These are phyloP conservation scores for Trichoderma brevicompactum DNA, from an alignment of 2,329 filamentous ascomycete genomes.

Conservation along the genomic window DNA sequence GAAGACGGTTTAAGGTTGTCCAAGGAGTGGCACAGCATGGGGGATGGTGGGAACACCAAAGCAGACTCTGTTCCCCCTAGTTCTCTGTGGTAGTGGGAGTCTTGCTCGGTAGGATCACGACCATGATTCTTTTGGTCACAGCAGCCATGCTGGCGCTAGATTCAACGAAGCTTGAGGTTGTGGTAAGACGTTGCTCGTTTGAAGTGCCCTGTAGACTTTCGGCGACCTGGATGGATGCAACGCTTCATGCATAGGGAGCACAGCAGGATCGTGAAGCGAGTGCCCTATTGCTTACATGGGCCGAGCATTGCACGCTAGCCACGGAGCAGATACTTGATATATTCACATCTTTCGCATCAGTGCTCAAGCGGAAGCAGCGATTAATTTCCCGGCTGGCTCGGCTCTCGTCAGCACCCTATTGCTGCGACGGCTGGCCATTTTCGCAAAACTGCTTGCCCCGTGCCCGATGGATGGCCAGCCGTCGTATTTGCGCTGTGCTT, in stretches of 20 bases:
- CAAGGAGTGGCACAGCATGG: conserved; percentile 2
- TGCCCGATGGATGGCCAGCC: too few species aligned
- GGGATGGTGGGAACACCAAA: background rate
- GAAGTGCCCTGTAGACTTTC: background rate
- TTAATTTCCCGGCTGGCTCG: conserved; percentile 15
- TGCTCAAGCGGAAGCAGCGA: background rate
- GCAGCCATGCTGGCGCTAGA: background rate
- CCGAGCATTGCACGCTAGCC: background rate
- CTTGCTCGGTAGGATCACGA: conserved; percentile 10
- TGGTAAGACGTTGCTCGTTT: conserved; percentile 16
- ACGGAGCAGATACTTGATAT: conserved; percentile 12
- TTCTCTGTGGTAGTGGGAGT: background rate
- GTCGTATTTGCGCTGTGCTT: background rate
- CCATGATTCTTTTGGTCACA: background rate
- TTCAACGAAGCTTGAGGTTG: background rate
- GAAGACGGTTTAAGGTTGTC: conserved; percentile 2
- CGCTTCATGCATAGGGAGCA: background rate
- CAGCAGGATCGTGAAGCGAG: conserved; percentile 11
- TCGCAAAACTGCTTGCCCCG: too few species aligned
- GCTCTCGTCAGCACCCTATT: conserved; percentile 12
- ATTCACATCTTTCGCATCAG: background rate
- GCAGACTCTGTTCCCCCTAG: background rate
- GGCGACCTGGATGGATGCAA: conserved; percentile 1
- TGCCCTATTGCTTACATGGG: background rate
- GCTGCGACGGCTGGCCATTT: background rate